phyloP scores from a whole-genome alignment of 139 green algal species.

The Chlamydomonas sp. region DNA sequence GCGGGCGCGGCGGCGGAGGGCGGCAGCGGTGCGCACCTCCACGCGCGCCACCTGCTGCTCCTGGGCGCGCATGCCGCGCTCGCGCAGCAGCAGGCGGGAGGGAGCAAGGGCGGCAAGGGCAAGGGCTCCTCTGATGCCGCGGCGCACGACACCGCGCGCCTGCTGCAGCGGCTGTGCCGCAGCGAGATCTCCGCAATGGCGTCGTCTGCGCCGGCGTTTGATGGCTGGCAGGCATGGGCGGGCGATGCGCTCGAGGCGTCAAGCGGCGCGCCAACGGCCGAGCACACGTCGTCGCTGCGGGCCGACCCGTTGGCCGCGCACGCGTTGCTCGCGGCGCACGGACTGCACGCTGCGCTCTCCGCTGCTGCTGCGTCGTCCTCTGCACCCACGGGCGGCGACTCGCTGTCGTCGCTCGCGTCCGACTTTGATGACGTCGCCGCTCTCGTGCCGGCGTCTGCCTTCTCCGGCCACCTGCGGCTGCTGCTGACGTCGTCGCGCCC shows the following conservation, averaged over 20 bases:
- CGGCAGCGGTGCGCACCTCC: conserved; percentile 6
- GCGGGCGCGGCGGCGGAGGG: neutral
- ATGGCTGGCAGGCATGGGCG: too few species aligned
- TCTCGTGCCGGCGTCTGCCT: neutral
- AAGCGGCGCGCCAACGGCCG: too few species aligned
- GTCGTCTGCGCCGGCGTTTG: too few species aligned
- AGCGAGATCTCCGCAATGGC: neutral
- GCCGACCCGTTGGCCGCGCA: too few species aligned
- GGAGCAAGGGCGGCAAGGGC: neutral
- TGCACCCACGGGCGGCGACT: too few species aligned
- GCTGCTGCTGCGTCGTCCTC: too few species aligned
- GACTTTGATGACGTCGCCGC: too few species aligned
- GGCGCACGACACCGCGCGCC: neutral
- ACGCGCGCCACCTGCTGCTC: conserved; percentile 28
- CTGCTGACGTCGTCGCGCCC: neutral
- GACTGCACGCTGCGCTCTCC: too few species aligned
- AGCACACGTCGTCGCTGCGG: too few species aligned
- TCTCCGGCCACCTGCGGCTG: neutral
- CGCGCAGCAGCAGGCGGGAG: neutral
- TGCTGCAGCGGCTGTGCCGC: neutral
- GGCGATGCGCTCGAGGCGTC: too few species aligned
- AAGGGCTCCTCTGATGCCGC: neutral
- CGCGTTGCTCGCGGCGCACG: too few species aligned
- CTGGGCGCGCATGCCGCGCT: conserved; percentile 15
- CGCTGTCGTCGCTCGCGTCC: too few species aligned